Percentiles rank a stretch among this genome's conserved stretches.
Evolutionary conservation across 1,139 yeast species (phyloP).

Genomic region (Entelexis sorbosivorans): DNA sequence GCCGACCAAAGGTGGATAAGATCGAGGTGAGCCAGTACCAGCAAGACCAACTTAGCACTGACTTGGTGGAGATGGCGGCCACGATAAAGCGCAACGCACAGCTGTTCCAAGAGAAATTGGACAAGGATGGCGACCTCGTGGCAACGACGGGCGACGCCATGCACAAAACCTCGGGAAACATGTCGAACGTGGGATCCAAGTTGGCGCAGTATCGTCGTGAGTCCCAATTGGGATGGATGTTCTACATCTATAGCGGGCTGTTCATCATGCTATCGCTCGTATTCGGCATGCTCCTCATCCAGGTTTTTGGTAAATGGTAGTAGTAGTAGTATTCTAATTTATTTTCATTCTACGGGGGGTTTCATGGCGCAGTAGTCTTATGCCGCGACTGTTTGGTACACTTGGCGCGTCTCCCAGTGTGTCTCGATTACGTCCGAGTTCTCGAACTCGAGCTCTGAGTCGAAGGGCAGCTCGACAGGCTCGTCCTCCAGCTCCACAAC

Average conservation of each 20-base stretch:
- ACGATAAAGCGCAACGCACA: slow-evolving; percentile 42
- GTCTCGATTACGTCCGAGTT: slow-evolving; percentile 2
- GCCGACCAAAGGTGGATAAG: slow-evolving; percentile 1
- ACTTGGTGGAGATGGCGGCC: slow-evolving; percentile 42
- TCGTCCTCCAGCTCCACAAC: not conserved
- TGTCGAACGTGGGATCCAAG: slow-evolving; percentile 31
- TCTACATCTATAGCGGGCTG: slow-evolving; percentile 31
- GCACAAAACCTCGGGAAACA: slow-evolving; percentile 29
- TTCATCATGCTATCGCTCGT: slow-evolving; percentile 30
- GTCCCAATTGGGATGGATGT: slow-evolving; percentile 34
- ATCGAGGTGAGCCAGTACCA: slow-evolving; percentile 28
- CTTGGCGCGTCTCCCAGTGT: not conserved
- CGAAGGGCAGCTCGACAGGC: slow-evolving; percentile 1
- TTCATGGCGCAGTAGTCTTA: not conserved
- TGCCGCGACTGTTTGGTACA: not conserved
- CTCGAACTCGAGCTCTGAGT: slow-evolving; percentile 3
- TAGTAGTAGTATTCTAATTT: not conserved
- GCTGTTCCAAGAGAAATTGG: slow-evolving; percentile 33
- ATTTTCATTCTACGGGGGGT: not conserved
- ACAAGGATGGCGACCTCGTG: slow-evolving; percentile 30
- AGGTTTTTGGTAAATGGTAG: slow-evolving; percentile 35
- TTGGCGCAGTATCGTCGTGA: slow-evolving; percentile 29
- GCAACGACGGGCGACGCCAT: slow-evolving; percentile 29
- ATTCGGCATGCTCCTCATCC: slow-evolving; percentile 31
- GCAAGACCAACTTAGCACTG: slow-evolving; percentile 37